Evolutionary conservation across 2,329 filamentous ascomycete species (phyloP), one percentile per base, ranked within the genome.

Genomic region (Sclerotinia trifoliorum): DNA sequence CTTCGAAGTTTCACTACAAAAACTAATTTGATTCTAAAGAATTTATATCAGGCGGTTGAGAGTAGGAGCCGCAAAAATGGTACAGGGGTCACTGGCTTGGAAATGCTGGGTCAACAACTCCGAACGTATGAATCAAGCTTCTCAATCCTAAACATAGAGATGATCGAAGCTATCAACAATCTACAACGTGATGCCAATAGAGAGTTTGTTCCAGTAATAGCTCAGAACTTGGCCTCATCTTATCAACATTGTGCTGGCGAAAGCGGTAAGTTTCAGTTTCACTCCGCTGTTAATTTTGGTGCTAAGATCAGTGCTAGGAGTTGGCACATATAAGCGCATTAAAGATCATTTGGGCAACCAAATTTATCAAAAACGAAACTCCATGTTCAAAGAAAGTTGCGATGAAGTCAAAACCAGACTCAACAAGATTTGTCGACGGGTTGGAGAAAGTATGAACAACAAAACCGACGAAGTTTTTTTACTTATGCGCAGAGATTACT

Each of bases 111-210:
- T 67, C 73, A 78, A 32, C 79, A 84, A 72, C 75, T 85, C 2
- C 58, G 72, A n/a, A 77, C 75, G 35, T 81, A 83, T 74, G 74
- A 80, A 42, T 76, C 76, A 3, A 76, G 79, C 6, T 79, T 86
- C 48, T 73, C 75, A 0, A 76, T 79, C 8, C 68, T 83, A 0
- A 77, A 77, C 3, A 69, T 65, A 0, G 69, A 70, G 5, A 75
- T 83, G 52, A 70, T 77, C 0, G 72, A 72, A 1, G 71, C 71
- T 2, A 80, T 87, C 71, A 83, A 78, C 0, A 77, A 79, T 6
- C 70, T 78, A 5, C 85, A 87, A 72, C 80, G 83, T 39, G 82
- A 85, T 4, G 82, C 83, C 21, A 88, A 82, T 72, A 82, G 86
- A 5, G 78, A 83, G 46, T 86, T 88, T 67, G 80, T 79, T 0